Conservation (phyloP, 148 eudicot species). For the Bassia scoparia region DNA sequence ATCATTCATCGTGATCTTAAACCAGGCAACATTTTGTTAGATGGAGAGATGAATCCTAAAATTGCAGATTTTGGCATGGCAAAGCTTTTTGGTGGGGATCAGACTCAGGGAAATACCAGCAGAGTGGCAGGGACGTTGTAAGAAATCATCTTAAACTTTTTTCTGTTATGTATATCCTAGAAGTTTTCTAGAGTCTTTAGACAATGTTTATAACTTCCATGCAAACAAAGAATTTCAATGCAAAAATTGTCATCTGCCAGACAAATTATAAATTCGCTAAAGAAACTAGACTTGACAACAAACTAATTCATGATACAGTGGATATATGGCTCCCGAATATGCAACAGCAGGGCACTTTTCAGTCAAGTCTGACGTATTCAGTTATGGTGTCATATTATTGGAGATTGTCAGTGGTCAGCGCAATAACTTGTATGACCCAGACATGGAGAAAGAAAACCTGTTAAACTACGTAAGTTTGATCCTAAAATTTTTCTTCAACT, state of each 20-base stretch:
- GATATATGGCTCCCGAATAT: conserved; percentile 87
- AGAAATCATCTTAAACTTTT: neutral
- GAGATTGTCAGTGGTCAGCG: conserved; percentile 49
- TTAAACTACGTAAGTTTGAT: conserved; percentile 13
- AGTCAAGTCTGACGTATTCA: conserved; percentile 69
- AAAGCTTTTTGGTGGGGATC: conserved; percentile 55
- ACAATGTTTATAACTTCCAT: too few relatives aligned
- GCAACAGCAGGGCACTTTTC: conserved; percentile 60
- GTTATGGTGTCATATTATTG: conserved; percentile 63
- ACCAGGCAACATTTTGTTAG: conserved; percentile 71
- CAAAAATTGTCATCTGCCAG: neutral
- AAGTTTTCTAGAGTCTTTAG: too few relatives aligned
- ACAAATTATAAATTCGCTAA: neutral
- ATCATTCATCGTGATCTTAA: conserved; percentile 82
- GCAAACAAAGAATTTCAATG: neutral
- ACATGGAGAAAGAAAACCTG: conserved; percentile 15
- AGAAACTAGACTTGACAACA: neutral
- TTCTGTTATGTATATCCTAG: neutral
- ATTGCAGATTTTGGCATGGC: conserved; percentile 85
- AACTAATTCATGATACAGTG: conserved; percentile 46
- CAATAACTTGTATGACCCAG: conserved; percentile 12
- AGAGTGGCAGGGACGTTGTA: conserved; percentile 28
- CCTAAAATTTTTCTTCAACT: too few relatives aligned
- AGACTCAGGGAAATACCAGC: conserved; percentile 61
- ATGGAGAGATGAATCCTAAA: conserved; percentile 52